A percentile compares a stretch with the other conserved stretches of the same genome.
Evolutionary conservation across 2,329 filamentous ascomycete species (phyloP).

Genomic region (Beauveria varroae): DNA sequence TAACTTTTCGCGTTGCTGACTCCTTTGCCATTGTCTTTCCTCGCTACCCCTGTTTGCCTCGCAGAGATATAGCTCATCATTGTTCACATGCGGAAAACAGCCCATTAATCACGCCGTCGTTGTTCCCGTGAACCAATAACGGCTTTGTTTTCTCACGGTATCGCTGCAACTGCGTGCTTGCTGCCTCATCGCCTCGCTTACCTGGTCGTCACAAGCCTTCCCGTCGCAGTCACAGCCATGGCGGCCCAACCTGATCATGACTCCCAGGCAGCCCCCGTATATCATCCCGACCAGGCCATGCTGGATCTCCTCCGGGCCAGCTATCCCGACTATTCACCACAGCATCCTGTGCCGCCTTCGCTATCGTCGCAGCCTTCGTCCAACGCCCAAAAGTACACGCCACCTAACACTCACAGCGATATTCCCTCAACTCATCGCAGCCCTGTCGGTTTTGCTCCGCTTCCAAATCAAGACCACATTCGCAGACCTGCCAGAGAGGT

Average conservation of each 20-base stretch:
- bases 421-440: slow-evolving; percentile 10
- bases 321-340: neutral
- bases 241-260: slow-evolving; percentile 4
- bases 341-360: neutral
- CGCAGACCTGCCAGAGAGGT: slow-evolving; percentile 39
- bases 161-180: neutral
- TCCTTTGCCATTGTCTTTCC: neutral
- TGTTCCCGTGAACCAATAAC: slow-evolving; percentile 1
- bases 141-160: neutral
- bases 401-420: slow-evolving; percentile 31
- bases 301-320: neutral
- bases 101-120: slow-evolving; percentile 4
- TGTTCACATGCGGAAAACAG: slow-evolving; percentile 8
- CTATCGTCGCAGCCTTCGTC: neutral
- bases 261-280: neutral
- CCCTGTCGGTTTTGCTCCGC: neutral
- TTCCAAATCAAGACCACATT: neutral
- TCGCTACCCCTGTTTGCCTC: neutral
- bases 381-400: neutral
- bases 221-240: neutral
- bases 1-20: slow-evolving; percentile 2
- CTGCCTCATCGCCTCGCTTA: neutral
- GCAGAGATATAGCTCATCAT: neutral
- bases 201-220: neutral
- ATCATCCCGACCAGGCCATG: slow-evolving; percentile 4